Evolutionary conservation across 345 rosid species (phyloP).

Genomic region (Punica granatum): DNA sequence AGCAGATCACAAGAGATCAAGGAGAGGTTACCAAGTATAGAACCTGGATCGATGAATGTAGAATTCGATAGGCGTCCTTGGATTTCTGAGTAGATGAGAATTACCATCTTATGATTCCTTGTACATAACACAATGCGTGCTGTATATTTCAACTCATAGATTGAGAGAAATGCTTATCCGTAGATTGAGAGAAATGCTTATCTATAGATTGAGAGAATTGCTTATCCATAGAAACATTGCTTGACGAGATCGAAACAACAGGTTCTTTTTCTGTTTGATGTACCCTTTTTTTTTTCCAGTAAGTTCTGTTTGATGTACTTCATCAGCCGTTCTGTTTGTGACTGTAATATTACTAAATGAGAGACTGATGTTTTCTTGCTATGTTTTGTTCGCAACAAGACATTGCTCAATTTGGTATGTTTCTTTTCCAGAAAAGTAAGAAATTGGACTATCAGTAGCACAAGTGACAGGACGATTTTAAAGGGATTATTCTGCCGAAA

Average conservation of each 20-base stretch:
- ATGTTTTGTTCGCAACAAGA: too few relatives aligned
- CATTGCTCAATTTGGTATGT: too few relatives aligned
- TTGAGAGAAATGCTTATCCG: neutral
- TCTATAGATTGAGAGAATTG: too few relatives aligned
- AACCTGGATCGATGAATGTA: neutral
- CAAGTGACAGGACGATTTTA: too few relatives aligned
- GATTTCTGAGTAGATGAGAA: neutral
- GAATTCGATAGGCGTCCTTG: neutral
- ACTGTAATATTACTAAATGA: neutral
- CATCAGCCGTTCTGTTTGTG: too few relatives aligned
- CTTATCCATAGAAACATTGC: neutral
- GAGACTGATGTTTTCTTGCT: too few relatives aligned
- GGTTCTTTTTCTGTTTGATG: neutral
- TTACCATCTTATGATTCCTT: neutral
- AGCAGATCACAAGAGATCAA: conserved; percentile 46
- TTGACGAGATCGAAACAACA: neutral
- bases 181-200: neutral
- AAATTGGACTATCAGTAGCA: too few relatives aligned
- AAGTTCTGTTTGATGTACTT: neutral
- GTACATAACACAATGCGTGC: neutral
- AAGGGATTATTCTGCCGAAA: too few relatives aligned
- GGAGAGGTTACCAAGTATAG: conserved; percentile 12
- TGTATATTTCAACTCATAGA: neutral
- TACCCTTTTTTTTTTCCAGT: too few relatives aligned
- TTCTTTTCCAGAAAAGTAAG: too few relatives aligned